These are phyloP conservation scores for Hanseniaspora guilliermondii DNA, from an alignment of 805 yeast species.

Conservation along the genomic window DNA sequence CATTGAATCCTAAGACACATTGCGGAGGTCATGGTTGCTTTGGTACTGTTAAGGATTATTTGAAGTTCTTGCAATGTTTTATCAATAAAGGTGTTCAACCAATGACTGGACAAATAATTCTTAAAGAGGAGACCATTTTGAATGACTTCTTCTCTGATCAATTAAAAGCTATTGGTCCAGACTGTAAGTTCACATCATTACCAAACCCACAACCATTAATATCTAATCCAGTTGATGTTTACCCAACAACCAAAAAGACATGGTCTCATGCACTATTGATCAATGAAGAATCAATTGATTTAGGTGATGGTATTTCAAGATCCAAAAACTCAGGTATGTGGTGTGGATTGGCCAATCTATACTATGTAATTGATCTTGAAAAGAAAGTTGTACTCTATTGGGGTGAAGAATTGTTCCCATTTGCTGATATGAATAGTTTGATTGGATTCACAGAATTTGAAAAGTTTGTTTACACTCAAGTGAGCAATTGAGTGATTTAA, in stretches of 20 bases:
- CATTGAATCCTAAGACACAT: conserved; percentile 20
- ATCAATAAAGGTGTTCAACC: conserved; percentile 31
- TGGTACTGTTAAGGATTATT: conserved; percentile 30
- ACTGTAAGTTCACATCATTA: conserved; percentile 13
- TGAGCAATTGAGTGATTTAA: not conserved
- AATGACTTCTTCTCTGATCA: conserved; percentile 25
- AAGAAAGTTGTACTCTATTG: conserved; percentile 30
- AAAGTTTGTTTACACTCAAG: conserved; percentile 12
- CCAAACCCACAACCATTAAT: conserved; percentile 16
- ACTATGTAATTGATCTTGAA: conserved; percentile 31
- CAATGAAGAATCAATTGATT: conserved; percentile 21
- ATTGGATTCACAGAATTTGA: conserved; percentile 17
- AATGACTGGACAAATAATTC: conserved; percentile 25
- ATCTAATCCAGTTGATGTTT: conserved; percentile 16
- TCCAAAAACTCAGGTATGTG: conserved; percentile 28
- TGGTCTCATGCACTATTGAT: conserved; percentile 24
- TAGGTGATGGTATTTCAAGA: conserved; percentile 24
- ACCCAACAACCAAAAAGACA: conserved; percentile 16
- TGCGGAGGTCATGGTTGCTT: conserved; percentile 36
- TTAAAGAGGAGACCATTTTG: conserved; percentile 25
- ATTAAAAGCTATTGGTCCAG: conserved; percentile 23
- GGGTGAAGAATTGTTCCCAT: conserved; percentile 31
- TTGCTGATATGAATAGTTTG: conserved; percentile 19
- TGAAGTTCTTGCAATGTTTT: conserved; percentile 30
- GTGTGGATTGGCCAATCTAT: conserved; percentile 33